Evolutionary conservation across 23 red algal genomes (phyloP).

Genomic region (Gracilaria gracilis): DNA sequence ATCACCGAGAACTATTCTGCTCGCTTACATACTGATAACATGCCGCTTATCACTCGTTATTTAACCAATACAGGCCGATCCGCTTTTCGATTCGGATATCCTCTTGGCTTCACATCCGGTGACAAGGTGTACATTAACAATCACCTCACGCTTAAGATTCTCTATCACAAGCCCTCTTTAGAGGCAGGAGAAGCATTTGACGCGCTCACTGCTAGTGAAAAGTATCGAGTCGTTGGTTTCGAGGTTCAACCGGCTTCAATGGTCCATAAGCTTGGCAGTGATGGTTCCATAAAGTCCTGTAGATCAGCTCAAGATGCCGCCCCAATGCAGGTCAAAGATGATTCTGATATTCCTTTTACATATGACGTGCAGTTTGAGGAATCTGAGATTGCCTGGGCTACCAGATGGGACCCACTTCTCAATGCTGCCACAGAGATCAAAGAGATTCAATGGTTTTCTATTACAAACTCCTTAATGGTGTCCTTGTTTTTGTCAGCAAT

Average conservation of each 20-base stretch:
- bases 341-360: constrained; percentile 65
- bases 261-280: constrained; percentile 31
- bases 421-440: constrained; percentile 52
- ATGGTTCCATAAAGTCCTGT: constrained; percentile 26
- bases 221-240: constrained; percentile 95
- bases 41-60: constrained; percentile 85
- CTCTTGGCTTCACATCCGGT: constrained; percentile 66
- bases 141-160: constrained; percentile 84
- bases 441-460: constrained; percentile 94
- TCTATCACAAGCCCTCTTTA: constrained; percentile 73
- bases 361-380: constrained; percentile 89
- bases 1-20: constrained; percentile 83
- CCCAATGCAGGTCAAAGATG: constrained; percentile 11
- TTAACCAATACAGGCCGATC: constrained; percentile 33
- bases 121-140: constrained; percentile 86
- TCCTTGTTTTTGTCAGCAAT: constrained; percentile 87
- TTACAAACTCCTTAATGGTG: constrained; percentile 94
- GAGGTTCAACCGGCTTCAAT: constrained; percentile 84
- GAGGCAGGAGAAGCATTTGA: constrained; percentile 60
- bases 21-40: constrained; percentile 90
- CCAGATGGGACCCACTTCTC: constrained; percentile 93
- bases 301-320: not conserved
- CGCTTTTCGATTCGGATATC: constrained; percentile 84
- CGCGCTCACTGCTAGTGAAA: constrained; percentile 40
- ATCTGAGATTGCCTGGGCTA: constrained; percentile 90